Conservation (phyloP, 1,284 basidiomycete species). For the Boletus semigastroideus region DNA sequence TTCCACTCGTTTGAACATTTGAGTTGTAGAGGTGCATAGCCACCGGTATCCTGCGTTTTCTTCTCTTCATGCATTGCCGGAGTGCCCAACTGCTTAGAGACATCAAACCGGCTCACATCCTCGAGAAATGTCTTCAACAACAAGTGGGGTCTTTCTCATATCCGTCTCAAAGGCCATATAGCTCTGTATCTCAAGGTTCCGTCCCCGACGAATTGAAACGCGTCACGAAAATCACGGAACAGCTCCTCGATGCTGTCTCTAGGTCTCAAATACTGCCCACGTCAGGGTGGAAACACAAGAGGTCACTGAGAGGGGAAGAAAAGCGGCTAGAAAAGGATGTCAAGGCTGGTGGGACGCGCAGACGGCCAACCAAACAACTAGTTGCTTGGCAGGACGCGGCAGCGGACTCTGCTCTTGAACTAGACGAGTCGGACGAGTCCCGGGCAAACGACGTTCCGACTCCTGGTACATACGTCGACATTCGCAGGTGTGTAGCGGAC, state of each 20-base stretch:
- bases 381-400: conserved; percentile 24
- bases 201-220: conserved; percentile 10
- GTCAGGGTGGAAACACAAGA: conserved; percentile 31
- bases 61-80: conserved; percentile 29
- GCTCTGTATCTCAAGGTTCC: background rate
- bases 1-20: conserved; percentile 83
- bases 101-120: conserved; percentile 11
- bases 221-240: conserved; percentile 28
- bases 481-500: conserved; percentile 48
- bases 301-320: conserved; percentile 33
- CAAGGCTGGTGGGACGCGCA: conserved; percentile 3
- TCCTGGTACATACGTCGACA: conserved; percentile 58
- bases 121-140: conserved; percentile 11
- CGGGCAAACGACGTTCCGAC: conserved; percentile 15
- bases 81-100: conserved; percentile 18
- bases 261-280: conserved; percentile 23
- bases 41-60: conserved; percentile 24
- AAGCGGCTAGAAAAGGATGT: conserved; percentile 29
- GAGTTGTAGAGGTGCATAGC: conserved; percentile 17
- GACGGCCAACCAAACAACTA: conserved; percentile 19
- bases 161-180: conserved; percentile 1
- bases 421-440: conserved; percentile 20
- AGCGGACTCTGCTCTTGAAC: conserved; percentile 2
- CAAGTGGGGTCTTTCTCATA: conserved; percentile 2
- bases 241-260: conserved; percentile 29